These are phyloP conservation scores for Pisolithus tinctorius DNA, from an alignment of 768 basidiomycete genomes.

Conservation along the genomic window DNA sequence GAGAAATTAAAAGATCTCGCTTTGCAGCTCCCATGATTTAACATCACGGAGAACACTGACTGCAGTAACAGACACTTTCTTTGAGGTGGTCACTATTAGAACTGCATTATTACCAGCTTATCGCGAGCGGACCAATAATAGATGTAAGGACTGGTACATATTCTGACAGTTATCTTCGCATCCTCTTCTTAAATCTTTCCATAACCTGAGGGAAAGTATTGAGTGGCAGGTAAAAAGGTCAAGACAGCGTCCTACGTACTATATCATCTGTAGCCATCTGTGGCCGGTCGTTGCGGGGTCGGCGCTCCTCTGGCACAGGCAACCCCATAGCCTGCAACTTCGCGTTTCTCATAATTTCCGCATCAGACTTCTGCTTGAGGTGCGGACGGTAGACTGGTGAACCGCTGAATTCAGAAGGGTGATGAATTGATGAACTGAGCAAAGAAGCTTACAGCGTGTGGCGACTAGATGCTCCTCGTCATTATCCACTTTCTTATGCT, in stretches of 20 bases:
- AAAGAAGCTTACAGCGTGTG: slow-evolving; percentile 64
- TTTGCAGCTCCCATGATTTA: slow-evolving; percentile 3
- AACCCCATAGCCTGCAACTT: slow-evolving; percentile 83
- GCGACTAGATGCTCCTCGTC: slow-evolving; percentile 85
- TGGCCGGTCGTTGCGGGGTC: slow-evolving; percentile 44
- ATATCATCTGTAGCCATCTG: slow-evolving; percentile 90
- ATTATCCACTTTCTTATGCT: slow-evolving; percentile 42
- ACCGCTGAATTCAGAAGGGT: neutral
- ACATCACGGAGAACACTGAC: neutral
- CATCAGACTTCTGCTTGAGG: slow-evolving; percentile 77
- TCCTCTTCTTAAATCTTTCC: slow-evolving; percentile 97
- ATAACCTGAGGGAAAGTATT: slow-evolving; percentile 54
- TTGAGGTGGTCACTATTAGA: too few relatives aligned
- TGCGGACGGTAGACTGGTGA: slow-evolving; percentile 77
- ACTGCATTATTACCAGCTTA: too few relatives aligned
- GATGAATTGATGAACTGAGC: neutral
- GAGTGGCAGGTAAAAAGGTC: neutral
- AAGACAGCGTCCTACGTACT: slow-evolving; percentile 39
- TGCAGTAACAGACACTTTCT: too few relatives aligned
- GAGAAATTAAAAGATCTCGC: slow-evolving; percentile 37
- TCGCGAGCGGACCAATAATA: neutral
- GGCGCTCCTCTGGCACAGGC: slow-evolving; percentile 36
- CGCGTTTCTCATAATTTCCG: slow-evolving; percentile 81
- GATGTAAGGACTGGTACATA: neutral
- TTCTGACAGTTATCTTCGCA: slow-evolving; percentile 53